Evolutionary conservation across 2,329 filamentous ascomycete species (phyloP).

Genomic region (Diaporthe eres): DNA sequence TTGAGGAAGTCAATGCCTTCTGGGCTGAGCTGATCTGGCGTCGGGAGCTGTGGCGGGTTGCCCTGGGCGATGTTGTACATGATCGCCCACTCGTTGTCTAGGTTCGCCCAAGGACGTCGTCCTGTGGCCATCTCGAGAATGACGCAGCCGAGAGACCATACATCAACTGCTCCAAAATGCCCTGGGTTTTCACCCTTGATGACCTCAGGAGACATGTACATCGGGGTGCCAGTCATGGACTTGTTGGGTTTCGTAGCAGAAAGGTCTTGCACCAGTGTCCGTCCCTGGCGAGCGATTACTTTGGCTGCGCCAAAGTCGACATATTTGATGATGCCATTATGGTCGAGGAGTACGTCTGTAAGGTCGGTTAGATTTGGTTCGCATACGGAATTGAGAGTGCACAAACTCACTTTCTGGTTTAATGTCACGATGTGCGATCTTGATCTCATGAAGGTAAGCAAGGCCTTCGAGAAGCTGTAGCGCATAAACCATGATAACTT

Average conservation of each 20-base stretch:
- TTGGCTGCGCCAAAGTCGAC: slow-evolving; percentile 99
- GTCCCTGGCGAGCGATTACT: slow-evolving; percentile 93
- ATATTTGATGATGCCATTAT: slow-evolving; percentile 99
- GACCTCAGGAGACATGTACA: slow-evolving; percentile 99
- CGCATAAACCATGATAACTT: slow-evolving; percentile 96
- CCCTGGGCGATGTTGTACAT: slow-evolving; percentile 99
- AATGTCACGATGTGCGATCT: slow-evolving; percentile 96
- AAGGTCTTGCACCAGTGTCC: slow-evolving; percentile 81
- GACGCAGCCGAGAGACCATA: slow-evolving; percentile 97
- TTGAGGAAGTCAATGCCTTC: slow-evolving; percentile 90
- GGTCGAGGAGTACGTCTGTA: slow-evolving; percentile 91
- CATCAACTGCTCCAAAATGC: slow-evolving; percentile 88
- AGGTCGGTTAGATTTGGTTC: slow-evolving; percentile 38
- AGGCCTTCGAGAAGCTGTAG: slow-evolving; percentile 94
- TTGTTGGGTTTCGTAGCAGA: slow-evolving; percentile 78
- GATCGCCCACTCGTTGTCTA: slow-evolving; percentile 99
- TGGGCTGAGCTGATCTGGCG: slow-evolving; percentile 85
- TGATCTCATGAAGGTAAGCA: slow-evolving; percentile 90
- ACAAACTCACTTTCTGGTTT: slow-evolving; percentile 88
- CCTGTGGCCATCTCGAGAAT: slow-evolving; percentile 98
- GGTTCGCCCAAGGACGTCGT: slow-evolving; percentile 90
- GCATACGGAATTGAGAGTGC: neutral
- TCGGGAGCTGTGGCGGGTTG: slow-evolving; percentile 89
- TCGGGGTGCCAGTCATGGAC: slow-evolving; percentile 97
- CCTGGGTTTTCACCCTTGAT: slow-evolving; percentile 90